Conservation (phyloP, 495 filamentous ascomycete species). For the Podospora comata region DNA sequence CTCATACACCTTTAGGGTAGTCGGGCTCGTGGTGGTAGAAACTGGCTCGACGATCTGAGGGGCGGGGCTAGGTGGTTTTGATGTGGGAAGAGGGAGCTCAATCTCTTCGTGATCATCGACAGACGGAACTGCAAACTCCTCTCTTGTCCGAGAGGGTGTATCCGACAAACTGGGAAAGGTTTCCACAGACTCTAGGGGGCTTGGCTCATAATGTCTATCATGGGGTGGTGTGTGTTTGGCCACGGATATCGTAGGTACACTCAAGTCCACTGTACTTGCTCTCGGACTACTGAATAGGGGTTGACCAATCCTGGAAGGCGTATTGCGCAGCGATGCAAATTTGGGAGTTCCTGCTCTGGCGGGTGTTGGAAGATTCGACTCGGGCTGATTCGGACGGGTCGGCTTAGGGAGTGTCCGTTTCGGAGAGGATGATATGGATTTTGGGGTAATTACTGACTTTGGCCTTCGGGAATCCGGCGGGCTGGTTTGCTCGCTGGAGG, state of each 20-base stretch:
- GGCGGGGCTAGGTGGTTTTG: slow-evolving; percentile 15
- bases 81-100: background rate
- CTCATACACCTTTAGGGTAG: slow-evolving; percentile 55
- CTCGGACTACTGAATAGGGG: slow-evolving; percentile 9
- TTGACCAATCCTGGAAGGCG: slow-evolving; percentile 35
- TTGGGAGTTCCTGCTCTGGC: slow-evolving; percentile 30
- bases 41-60: slow-evolving; percentile 18
- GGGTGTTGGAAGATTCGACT: slow-evolving; percentile 41
- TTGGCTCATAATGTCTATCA: slow-evolving; percentile 1
- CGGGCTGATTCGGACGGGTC: slow-evolving; percentile 41
- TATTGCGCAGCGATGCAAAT: slow-evolving; percentile 35
- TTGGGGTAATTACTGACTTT: slow-evolving; percentile 39
- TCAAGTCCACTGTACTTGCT: background rate
- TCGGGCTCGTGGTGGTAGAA: slow-evolving; percentile 31
- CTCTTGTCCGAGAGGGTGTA: slow-evolving; percentile 30
- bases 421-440: slow-evolving; percentile 40
- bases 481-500: slow-evolving; percentile 41
- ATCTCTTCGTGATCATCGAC: background rate
- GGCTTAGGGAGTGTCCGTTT: slow-evolving; percentile 43
- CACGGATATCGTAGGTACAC: slow-evolving; percentile 15
- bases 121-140: slow-evolving; percentile 15
- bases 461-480: slow-evolving; percentile 35
- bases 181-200: slow-evolving; percentile 42
- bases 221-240: background rate
- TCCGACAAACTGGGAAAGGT: slow-evolving; percentile 50